Percentiles rank a stretch among this genome's conserved stretches.
Conservation (phyloP, 441 rosid genomes). For the Corymbia citriodora region DNA sequence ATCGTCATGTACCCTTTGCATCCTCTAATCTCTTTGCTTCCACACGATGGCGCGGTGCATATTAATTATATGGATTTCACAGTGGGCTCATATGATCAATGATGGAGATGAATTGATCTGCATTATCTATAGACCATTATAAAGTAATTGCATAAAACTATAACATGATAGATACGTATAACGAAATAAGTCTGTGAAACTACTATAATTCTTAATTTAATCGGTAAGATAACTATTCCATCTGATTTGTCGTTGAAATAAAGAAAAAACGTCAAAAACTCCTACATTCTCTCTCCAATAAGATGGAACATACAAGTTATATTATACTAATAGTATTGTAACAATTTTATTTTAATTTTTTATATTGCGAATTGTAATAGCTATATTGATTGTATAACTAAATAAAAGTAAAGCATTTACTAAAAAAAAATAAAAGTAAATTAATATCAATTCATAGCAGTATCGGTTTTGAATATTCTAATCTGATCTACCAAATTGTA, state of each 20-base stretch:
- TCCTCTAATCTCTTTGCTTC: background rate
- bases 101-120: background rate
- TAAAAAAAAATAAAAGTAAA: no score
- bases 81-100: background rate
- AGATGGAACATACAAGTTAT: background rate
- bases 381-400: background rate
- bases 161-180: background rate
- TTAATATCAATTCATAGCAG: background rate
- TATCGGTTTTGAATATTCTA: no score
- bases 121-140: fast-evolving
- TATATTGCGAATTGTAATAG: background rate
- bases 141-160: background rate
- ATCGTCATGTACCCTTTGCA: background rate
- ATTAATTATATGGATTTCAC: background rate
- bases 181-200: background rate
- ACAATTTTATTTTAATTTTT: background rate
- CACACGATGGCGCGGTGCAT: background rate
- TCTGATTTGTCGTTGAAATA: background rate
- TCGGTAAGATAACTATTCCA: background rate
- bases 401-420: background rate
- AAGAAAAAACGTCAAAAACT: background rate
- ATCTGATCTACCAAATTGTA: background rate
- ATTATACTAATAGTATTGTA: background rate
- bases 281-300: background rate
- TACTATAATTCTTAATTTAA: background rate